Evolutionary conservation across 2,329 filamentous ascomycete species (phyloP).

Genomic region (Sporothrix inflata): DNA sequence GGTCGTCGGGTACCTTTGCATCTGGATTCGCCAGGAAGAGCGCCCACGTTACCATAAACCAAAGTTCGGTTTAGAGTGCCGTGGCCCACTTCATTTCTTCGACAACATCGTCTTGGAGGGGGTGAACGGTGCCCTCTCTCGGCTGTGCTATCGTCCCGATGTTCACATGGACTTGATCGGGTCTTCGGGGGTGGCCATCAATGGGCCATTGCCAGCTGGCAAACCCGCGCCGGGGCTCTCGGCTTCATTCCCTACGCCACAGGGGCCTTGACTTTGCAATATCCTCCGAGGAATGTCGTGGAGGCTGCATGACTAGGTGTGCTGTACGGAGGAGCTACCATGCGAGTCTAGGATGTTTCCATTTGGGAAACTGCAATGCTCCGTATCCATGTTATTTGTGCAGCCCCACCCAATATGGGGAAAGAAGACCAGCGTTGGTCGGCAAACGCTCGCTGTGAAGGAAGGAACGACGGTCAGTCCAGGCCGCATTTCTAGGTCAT

Average conservation of each 20-base stretch:
- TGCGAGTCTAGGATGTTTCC: no score
- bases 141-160: neutral
- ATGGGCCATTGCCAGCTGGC: neutral
- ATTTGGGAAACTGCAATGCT: neutral
- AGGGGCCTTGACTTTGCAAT: neutral
- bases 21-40: neutral
- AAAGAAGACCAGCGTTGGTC: neutral
- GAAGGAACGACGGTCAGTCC: slow-evolving; percentile 11
- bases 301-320: neutral
- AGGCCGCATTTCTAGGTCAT: neutral
- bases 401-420: neutral
- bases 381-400: neutral
- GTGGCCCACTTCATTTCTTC: neutral
- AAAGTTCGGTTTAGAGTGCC: neutral
- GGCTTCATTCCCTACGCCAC: neutral
- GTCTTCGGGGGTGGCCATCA: neutral
- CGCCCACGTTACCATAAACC: neutral
- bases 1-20: neutral
- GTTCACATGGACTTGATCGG: neutral
- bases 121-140: neutral
- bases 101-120: neutral
- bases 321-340: neutral
- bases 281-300: neutral
- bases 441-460: neutral
- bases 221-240: neutral